Conservation (phyloP, 2,329 filamentous ascomycete species). For the Colletotrichum filicis region DNA sequence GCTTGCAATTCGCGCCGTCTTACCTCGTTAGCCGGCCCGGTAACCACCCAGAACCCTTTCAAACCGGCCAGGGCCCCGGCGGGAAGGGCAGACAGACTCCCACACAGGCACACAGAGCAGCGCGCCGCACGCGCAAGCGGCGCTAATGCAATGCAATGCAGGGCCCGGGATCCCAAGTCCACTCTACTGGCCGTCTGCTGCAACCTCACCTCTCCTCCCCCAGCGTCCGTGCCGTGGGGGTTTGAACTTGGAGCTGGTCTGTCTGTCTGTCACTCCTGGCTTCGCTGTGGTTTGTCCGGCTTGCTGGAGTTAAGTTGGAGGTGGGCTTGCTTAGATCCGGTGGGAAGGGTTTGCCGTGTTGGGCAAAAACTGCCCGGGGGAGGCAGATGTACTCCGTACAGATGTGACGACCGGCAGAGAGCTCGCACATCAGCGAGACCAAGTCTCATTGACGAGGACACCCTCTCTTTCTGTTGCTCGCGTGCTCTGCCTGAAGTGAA, state of each 20-base stretch:
- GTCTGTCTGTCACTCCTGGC: neutral
- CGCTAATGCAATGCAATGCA: conserved; percentile 34
- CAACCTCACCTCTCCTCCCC: neutral
- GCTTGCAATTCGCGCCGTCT: neutral
- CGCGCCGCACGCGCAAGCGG: conserved; percentile 3
- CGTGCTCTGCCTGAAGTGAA: neutral
- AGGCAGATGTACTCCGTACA: too few relatives aligned
- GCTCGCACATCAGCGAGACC: too few relatives aligned
- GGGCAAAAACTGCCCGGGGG: neutral
- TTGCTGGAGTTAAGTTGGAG: neutral
- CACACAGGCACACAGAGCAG: neutral
- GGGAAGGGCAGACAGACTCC: neutral
- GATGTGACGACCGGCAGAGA: neutral
- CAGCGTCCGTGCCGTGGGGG: conserved; percentile 4
- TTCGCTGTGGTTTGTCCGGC: neutral
- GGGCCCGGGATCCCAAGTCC: neutral
- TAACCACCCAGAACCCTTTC: neutral
- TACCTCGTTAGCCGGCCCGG: conserved; percentile 1
- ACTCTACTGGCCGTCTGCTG: neutral
- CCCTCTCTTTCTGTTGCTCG: conserved; percentile 8
- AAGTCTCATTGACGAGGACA: conserved; percentile 22
- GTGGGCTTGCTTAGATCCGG: neutral
- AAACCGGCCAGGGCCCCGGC: neutral
- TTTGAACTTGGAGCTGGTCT: too few relatives aligned
- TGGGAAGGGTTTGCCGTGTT: neutral